phyloP scores from a whole-genome alignment of 2,329 filamentous ascomycete genomes.

The Madurella mycetomatis region DNA sequence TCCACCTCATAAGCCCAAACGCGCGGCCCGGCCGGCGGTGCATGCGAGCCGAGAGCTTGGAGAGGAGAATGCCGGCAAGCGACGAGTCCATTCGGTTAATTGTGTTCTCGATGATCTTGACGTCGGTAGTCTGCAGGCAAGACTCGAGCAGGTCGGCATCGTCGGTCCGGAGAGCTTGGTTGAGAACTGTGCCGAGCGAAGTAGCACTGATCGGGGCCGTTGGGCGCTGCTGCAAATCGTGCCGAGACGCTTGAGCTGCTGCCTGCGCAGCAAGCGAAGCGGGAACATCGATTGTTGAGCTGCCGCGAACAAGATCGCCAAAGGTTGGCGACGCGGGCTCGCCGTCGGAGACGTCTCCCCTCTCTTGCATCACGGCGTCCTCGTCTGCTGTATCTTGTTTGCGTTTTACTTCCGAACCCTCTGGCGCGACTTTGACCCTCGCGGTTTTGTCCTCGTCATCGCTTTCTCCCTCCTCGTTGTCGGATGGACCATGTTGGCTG shows the following conservation, averaged over 20 bases:
- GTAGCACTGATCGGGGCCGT: conserved; percentile 59
- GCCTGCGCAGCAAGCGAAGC: conserved; percentile 48
- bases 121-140: conserved; percentile 77
- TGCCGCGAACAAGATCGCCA: conserved; percentile 74
- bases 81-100: conserved; percentile 85
- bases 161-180: conserved; percentile 88
- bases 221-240: conserved; percentile 43
- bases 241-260: conserved; percentile 28
- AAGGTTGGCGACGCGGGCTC: conserved; percentile 63
- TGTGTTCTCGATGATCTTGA: conserved; percentile 75
- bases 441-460: conserved; percentile 19
- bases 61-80: conserved; percentile 72
- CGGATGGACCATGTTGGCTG: conserved; percentile 43
- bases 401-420: conserved; percentile 20
- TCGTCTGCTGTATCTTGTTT: conserved; percentile 24
- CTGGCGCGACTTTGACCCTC: conserved; percentile 5
- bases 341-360: conserved; percentile 39
- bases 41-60: conserved; percentile 80
- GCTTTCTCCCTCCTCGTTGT: conserved; percentile 36
- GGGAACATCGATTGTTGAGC: conserved; percentile 68
- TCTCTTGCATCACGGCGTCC: conserved; percentile 24
- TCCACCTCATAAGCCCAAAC: conserved; percentile 87
- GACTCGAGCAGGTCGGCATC: conserved; percentile 86
- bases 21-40: conserved; percentile 84
- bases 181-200: conserved; percentile 86